Evolutionary conservation across 768 basidiomycete species (phyloP).

Genomic region (Leccinum uliginosum): DNA sequence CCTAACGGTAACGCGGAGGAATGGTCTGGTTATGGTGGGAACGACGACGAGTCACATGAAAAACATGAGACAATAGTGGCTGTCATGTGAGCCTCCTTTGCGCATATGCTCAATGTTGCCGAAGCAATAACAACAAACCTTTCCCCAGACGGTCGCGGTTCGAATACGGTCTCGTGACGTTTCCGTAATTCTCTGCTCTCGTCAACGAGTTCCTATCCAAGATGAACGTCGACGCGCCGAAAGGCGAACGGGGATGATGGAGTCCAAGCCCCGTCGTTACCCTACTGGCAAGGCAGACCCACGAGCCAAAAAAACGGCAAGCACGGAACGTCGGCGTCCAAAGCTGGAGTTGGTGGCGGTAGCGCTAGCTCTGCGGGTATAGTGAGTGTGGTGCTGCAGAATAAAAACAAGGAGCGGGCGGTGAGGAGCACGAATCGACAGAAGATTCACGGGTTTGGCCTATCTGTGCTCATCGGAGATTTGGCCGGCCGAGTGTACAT

Average conservation of each 20-base stretch:
- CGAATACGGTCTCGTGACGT: constrained; percentile 88
- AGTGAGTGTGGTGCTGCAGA: constrained; percentile 70
- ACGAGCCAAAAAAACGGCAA: constrained; percentile 23
- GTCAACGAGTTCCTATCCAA: constrained; percentile 73
- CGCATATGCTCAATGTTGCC: neutral
- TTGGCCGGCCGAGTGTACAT: no score
- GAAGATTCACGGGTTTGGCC: constrained; percentile 71
- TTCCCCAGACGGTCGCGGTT: constrained; percentile 45
- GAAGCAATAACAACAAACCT: no score
- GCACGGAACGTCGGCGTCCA: constrained; percentile 9
- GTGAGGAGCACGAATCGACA: constrained; percentile 62
- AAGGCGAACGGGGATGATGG: constrained; percentile 77
- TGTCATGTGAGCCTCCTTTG: constrained; percentile 15
- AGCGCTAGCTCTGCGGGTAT: constrained; percentile 19
- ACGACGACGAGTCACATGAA: no score
- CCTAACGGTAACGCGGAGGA: no score
- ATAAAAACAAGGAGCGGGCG: constrained; percentile 64
- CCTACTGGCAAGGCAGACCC: constrained; percentile 75
- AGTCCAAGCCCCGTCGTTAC: constrained; percentile 64
- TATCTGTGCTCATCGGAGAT: constrained; percentile 13
- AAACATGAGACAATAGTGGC: constrained; percentile 57
- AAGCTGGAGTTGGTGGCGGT: neutral
- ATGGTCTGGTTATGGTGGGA: no score
- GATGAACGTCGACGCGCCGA: constrained; percentile 53
- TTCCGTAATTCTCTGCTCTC: constrained; percentile 65